phyloP scores from a whole-genome alignment of 2,329 filamentous ascomycete genomes.

The Amauroascus niger region DNA sequence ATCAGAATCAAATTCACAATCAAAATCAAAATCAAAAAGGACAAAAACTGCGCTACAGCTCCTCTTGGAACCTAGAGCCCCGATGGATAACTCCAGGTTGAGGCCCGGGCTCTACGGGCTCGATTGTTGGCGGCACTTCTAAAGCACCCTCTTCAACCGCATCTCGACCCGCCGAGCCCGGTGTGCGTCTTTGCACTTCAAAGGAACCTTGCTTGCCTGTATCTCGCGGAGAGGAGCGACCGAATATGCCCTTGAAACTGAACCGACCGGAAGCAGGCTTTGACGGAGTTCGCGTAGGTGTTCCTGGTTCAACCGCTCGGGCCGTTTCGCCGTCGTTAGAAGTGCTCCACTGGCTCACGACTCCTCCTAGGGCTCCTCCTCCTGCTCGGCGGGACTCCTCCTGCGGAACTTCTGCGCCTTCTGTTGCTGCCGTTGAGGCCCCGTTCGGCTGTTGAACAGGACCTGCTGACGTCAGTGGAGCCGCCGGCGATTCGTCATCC shows the following conservation, averaged over 20 bases:
- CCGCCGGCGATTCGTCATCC: neutral
- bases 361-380: neutral
- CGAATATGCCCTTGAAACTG: slow-evolving; percentile 7
- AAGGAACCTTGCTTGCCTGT: slow-evolving; percentile 13
- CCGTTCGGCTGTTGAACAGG: neutral
- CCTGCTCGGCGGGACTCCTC: neutral
- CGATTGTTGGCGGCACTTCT: neutral
- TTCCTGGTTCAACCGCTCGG: neutral
- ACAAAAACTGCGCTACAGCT: neutral
- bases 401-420: neutral
- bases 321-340: slow-evolving; percentile 5
- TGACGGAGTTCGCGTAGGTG: neutral
- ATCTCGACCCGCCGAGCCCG: neutral
- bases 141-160: neutral
- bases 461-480: neutral
- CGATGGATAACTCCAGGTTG: slow-evolving; percentile 1
- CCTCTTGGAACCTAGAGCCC: slow-evolving; percentile 7
- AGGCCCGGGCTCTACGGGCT: neutral
- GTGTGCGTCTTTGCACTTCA: slow-evolving; percentile 7
- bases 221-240: neutral
- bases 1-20: too few species aligned
- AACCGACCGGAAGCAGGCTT: slow-evolving; percentile 7
- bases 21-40: too few species aligned
- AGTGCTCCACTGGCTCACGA: slow-evolving; percentile 9
- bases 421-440: neutral